Conservation (phyloP, 2,329 filamentous ascomycete genomes). For the Lachnellula hyalina region DNA sequence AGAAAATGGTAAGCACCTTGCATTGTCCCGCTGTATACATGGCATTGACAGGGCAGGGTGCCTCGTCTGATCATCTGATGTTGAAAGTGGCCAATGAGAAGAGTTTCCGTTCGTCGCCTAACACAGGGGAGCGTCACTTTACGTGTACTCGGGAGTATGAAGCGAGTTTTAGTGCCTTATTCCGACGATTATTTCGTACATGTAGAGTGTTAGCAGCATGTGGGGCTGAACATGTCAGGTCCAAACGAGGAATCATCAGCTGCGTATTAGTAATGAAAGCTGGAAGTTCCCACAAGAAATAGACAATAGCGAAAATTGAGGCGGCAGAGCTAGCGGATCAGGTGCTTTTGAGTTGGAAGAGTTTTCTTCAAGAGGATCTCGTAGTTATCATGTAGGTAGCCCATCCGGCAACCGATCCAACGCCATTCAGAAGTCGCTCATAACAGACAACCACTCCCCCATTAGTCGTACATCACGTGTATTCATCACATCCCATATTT, state of each 20-base stretch:
- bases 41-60: not conserved
- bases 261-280: not conserved
- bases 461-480: not conserved
- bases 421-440: not conserved
- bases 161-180: not conserved
- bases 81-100: not conserved
- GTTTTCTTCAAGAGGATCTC: too few species aligned
- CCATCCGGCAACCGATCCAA: not conserved
- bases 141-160: too few species aligned
- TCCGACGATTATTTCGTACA: too few species aligned
- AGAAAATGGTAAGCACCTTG: not conserved
- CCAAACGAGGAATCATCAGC: not conserved
- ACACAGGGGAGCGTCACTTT: too few species aligned
- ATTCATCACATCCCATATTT: conserved; percentile 2
- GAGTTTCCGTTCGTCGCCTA: not conserved
- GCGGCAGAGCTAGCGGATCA: not conserved
- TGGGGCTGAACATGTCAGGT: not conserved
- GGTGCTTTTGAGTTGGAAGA: too few species aligned
- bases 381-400: too few species aligned
- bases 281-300: not conserved
- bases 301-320: not conserved
- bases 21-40: not conserved
- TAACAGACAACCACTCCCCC: not conserved
- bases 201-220: too few species aligned
- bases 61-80: not conserved